A percentile compares a stretch with the other conserved stretches of the same genome.
phyloP scores from a whole-genome alignment of 495 filamentous ascomycete species.

The Evernia prunastri region DNA sequence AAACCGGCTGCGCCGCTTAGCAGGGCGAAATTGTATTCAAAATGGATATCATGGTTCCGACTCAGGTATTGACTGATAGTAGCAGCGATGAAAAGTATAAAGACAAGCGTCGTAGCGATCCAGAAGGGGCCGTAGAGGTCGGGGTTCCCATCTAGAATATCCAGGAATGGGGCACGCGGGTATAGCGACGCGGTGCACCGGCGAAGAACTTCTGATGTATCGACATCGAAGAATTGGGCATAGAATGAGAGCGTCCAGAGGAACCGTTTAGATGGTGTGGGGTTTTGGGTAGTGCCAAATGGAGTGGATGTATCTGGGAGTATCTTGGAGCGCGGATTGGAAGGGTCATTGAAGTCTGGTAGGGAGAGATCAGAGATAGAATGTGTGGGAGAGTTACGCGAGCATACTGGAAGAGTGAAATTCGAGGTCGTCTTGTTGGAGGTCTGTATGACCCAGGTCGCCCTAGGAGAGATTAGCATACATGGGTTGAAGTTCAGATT shows the following conservation, averaged over 20 bases:
- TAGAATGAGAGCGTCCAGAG: slow-evolving; percentile 94
- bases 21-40: slow-evolving; percentile 83
- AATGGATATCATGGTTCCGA: slow-evolving; percentile 51
- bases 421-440: slow-evolving; percentile 97
- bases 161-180: slow-evolving; percentile 88
- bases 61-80: slow-evolving; percentile 88
- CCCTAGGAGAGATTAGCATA: slow-evolving; percentile 49
- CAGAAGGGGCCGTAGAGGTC: slow-evolving; percentile 95
- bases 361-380: neutral
- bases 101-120: slow-evolving; percentile 95
- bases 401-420: slow-evolving; percentile 83
- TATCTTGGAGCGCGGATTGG: slow-evolving; percentile 50
- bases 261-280: slow-evolving; percentile 64
- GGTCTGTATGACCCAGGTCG: slow-evolving; percentile 94
- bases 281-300: slow-evolving; percentile 48
- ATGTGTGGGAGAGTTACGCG: neutral
- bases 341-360: slow-evolving; percentile 49
- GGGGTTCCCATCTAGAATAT: slow-evolving; percentile 93
- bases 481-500: neutral
- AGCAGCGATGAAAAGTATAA: slow-evolving; percentile 90
- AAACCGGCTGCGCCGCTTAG: slow-evolving; percentile 77
- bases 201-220: slow-evolving; percentile 77
- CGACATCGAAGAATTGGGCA: slow-evolving; percentile 95
- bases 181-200: slow-evolving; percentile 80
- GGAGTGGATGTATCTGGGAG: slow-evolving; percentile 54